Percentiles rank a stretch among this genome's conserved stretches.
Evolutionary conservation across 2,329 filamentous ascomycete species (phyloP).

Genomic region (Calonectria hawksworthii): DNA sequence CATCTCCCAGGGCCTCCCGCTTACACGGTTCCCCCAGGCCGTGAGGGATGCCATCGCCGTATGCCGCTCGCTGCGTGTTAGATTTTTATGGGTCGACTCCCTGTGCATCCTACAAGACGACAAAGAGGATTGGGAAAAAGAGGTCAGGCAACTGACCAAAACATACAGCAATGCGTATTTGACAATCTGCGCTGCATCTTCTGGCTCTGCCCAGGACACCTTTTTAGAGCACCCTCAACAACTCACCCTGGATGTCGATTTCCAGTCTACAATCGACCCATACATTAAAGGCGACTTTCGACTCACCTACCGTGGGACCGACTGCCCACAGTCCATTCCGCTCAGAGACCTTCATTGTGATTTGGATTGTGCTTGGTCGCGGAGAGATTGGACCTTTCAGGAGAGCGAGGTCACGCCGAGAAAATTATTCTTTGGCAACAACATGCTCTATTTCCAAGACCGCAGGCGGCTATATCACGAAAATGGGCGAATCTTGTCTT

Average conservation of each 20-base stretch:
- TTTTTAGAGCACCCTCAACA: background rate
- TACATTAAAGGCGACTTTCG: background rate
- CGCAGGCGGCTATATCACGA: background rate
- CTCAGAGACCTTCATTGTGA: background rate
- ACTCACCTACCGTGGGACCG: background rate
- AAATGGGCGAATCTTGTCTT: background rate
- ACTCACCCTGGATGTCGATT: background rate
- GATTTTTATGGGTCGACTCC: background rate
- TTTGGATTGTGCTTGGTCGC: background rate
- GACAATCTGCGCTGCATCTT: background rate
- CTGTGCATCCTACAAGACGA: background rate
- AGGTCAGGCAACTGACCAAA: background rate
- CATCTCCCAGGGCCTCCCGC: background rate
- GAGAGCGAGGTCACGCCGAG: background rate
- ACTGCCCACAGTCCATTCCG: background rate
- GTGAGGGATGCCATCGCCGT: background rate
- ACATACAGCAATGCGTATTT: background rate
- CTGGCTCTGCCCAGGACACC: background rate
- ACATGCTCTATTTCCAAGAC: background rate
- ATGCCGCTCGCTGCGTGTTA: background rate
- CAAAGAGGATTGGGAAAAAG: background rate
- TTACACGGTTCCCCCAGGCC: background rate
- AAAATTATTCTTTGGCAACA: background rate
- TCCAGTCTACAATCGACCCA: background rate
- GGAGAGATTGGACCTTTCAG: background rate